Evolutionary conservation across 495 filamentous ascomycete species (phyloP).

Genomic region (Chaetomium cochliodes): DNA sequence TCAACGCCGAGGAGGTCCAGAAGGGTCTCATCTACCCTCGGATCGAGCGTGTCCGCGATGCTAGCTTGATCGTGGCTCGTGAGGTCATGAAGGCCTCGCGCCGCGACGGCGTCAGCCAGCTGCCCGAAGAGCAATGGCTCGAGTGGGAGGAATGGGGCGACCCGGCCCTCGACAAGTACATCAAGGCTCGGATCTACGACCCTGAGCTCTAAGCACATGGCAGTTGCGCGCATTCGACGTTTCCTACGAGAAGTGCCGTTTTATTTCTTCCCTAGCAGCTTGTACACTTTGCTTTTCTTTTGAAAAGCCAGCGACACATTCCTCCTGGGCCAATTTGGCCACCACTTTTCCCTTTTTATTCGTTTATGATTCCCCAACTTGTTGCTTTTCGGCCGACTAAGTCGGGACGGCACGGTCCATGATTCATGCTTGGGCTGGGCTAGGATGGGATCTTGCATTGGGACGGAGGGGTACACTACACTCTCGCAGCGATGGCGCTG

Average conservation of each 20-base stretch:
- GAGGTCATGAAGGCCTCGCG: slow-evolving; percentile 90
- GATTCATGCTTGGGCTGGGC: background rate
- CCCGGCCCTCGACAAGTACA: slow-evolving; percentile 71
- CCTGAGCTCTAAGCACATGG: slow-evolving; percentile 42
- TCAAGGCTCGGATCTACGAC: slow-evolving; percentile 80
- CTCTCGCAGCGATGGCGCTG: background rate
- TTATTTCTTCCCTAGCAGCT: background rate
- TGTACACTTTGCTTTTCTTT: slow-evolving; percentile 4
- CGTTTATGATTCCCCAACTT: slow-evolving; percentile 22
- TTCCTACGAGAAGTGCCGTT: background rate
- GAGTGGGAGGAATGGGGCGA: slow-evolving; percentile 83
- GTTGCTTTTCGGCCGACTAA: background rate
- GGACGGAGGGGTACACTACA: slow-evolving; percentile 2
- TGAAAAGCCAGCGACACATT: background rate
- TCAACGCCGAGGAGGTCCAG: slow-evolving; percentile 76
- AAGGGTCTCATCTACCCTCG: slow-evolving; percentile 90
- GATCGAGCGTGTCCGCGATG: slow-evolving; percentile 85
- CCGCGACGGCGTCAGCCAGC: slow-evolving; percentile 52
- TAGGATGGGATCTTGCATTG: slow-evolving; percentile 16
- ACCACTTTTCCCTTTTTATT: slow-evolving; percentile 5
- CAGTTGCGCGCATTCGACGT: background rate
- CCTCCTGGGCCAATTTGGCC: background rate
- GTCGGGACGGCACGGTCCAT: slow-evolving; percentile 2
- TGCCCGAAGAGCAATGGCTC: slow-evolving; percentile 69
- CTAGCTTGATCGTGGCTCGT: slow-evolving; percentile 80